Evolutionary conservation across 2,329 filamentous ascomycete genomes (phyloP).

Genomic region (Decorospora gaudefroyi): DNA sequence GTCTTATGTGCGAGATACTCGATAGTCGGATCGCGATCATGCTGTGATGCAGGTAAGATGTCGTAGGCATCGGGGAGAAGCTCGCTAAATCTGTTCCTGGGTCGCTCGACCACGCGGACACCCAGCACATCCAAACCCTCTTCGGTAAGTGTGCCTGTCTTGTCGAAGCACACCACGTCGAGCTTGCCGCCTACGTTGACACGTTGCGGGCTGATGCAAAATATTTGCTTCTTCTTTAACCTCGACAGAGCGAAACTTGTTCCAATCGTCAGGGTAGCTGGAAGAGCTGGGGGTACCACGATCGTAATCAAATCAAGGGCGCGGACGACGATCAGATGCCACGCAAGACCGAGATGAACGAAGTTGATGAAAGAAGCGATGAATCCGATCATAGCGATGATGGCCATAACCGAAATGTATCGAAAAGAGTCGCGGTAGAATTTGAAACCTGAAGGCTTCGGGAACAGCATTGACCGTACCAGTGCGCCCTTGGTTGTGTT

Average conservation of each 20-base stretch:
- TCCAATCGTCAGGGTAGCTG: conserved; percentile 92
- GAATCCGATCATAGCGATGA: conserved; percentile 84
- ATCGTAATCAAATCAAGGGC: conserved; percentile 97
- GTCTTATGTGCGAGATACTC: conserved; percentile 68
- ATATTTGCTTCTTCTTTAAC: conserved; percentile 87
- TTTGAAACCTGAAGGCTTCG: conserved; percentile 96
- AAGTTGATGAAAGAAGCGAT: conserved; percentile 93
- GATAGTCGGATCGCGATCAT: conserved; percentile 63
- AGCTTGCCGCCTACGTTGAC: conserved; percentile 97
- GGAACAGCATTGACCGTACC: conserved; percentile 97
- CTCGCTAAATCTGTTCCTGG: conserved; percentile 70
- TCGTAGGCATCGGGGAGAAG: conserved; percentile 68
- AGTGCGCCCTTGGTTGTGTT: conserved; percentile 96
- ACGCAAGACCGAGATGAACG: conserved; percentile 76
- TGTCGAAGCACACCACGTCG: conserved; percentile 97
- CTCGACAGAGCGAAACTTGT: conserved; percentile 91
- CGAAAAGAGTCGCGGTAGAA: conserved; percentile 98
- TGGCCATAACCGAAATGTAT: conserved; percentile 95
- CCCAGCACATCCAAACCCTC: conserved; percentile 94
- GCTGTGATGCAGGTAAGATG: conserved; percentile 60
- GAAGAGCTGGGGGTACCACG: conserved; percentile 91
- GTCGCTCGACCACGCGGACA: conserved; percentile 73
- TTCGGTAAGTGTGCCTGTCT: conserved; percentile 97
- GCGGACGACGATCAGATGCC: conserved; percentile 88
- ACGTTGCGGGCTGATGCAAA: conserved; percentile 95